phyloP scores from a whole-genome alignment of 2,329 filamentous ascomycete genomes.

The Scytalidium lignicola region DNA sequence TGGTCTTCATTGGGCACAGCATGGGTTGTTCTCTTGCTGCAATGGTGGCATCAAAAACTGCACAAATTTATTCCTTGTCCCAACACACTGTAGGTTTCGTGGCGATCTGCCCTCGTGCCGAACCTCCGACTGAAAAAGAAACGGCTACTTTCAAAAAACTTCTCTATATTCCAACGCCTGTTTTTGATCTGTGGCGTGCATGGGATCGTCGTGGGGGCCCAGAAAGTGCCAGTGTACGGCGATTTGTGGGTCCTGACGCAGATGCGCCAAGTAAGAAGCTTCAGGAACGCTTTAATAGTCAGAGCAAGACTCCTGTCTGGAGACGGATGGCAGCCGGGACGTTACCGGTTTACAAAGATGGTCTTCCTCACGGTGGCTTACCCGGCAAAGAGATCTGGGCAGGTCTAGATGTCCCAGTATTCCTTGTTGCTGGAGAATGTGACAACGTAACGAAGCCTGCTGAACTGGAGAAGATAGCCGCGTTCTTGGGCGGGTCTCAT shows the following conservation, averaged over 20 bases:
- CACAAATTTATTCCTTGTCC: conserved; percentile 47
- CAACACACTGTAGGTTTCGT: conserved; percentile 69
- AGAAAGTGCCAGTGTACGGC: conserved; percentile 70
- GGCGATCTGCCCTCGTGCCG: conserved; percentile 73
- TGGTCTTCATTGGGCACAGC: conserved; percentile 83
- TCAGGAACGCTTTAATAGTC: conserved; percentile 72
- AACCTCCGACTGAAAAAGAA: conserved; percentile 52
- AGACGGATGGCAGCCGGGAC: conserved; percentile 72
- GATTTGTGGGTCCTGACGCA: conserved; percentile 67
- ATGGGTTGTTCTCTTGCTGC: conserved; percentile 80
- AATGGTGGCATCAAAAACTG: conserved; percentile 53
- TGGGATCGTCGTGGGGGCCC: conserved; percentile 77
- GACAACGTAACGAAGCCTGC: conserved; percentile 71
- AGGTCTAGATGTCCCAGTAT: conserved; percentile 66
- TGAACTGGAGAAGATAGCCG: conserved; percentile 64
- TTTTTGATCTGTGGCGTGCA: conserved; percentile 72
- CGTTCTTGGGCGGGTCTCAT: conserved; percentile 29
- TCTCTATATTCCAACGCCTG: conserved; percentile 61
- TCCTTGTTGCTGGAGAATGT: conserved; percentile 70
- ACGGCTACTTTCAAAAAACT: conserved; percentile 48
- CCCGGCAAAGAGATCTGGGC: conserved; percentile 69
- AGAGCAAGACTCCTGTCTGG: conserved; percentile 79
- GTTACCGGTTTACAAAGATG: conserved; percentile 54
- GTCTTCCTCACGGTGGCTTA: conserved; percentile 54
- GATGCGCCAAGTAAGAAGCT: conserved; percentile 61